Evolutionary conservation across 768 basidiomycete species (phyloP), one percentile per base, ranked within the genome.

Genomic region (Collybiopsis confluens): DNA sequence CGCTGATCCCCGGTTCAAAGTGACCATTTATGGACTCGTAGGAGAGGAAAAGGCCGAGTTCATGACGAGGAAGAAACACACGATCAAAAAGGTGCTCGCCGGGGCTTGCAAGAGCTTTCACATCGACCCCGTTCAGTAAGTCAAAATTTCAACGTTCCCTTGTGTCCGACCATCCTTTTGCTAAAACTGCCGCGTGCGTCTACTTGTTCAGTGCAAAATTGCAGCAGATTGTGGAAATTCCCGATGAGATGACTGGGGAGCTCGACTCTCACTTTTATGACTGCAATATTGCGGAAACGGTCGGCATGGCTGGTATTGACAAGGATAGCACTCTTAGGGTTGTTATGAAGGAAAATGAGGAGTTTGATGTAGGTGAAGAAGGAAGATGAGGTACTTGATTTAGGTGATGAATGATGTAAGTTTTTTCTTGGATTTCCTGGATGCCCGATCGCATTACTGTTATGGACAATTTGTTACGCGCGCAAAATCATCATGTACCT

Each of bases 41-140:
- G 16, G 23, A 16, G 27, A 24, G 18, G 24, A 44, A 33, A 28
- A 35, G 20, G 52, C 42, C 10, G 52, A 53, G 43, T 53, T 53
- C 13, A 53, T 53, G 52, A 53, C 43, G n/a, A 30, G 43, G 26
- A 44, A 36, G 35, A 53, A 35, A n/a, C 52, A 53, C 30, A 36
- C 43, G 9, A 33, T 53, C 26, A 24, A 33, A 13, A 53, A 53
- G 26, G 52, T 53, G 4, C 43, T 53, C 18, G 35, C 41, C 2
- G 43, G 43, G 9, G 52, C 52, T 15, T 53, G 52, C 43, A 43
- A 45, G 21, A 43, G 24, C 16, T 53, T 53, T 36, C 30, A 30
- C 8, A 26, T 53, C 16, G 43, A 53, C 18, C 43, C 52, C 18
- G 18, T 4, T n/a, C 21, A 8, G 52, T 53, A 24, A 45, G 52